phyloP scores from a whole-genome alignment of 2,329 filamentous ascomycete species.

The Fusarium illudens region DNA sequence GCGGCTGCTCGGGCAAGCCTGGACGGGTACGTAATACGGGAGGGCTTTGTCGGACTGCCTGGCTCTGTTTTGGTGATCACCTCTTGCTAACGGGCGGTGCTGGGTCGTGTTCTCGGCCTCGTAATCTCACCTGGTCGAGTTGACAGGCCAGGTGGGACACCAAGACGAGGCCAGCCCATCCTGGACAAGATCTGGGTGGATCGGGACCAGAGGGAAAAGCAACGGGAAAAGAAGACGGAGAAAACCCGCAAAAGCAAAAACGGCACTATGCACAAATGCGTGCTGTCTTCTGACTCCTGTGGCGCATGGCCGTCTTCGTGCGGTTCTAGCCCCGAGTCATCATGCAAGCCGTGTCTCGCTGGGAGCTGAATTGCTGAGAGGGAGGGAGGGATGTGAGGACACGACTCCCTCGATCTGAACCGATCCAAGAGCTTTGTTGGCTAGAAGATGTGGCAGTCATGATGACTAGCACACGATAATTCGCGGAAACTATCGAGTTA shows the following conservation, averaged over 20 bases:
- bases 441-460: constrained; percentile 27
- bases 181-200: constrained; percentile 36
- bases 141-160: constrained; percentile 19
- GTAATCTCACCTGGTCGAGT: constrained; percentile 22
- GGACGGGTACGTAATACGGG: constrained; percentile 33
- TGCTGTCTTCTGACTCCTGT: constrained; percentile 17
- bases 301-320: constrained; percentile 28
- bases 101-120: constrained; percentile 28
- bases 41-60: constrained; percentile 9
- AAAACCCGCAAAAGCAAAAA: constrained; percentile 20
- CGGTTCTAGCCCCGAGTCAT: constrained; percentile 31
- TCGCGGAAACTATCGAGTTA: constrained; percentile 30
- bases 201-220: constrained; percentile 21
- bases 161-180: constrained; percentile 21
- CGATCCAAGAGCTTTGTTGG: neutral
- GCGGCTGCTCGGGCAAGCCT: neutral
- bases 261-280: constrained; percentile 5
- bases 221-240: constrained; percentile 7
- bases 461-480: constrained; percentile 8
- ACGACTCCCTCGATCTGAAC: constrained; percentile 19
- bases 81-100: constrained; percentile 15
- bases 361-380: constrained; percentile 12
- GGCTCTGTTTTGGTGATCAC: constrained; percentile 13
- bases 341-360: constrained; percentile 39
- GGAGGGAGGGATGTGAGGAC: constrained; percentile 2